phyloP scores from a whole-genome alignment of 768 basidiomycete genomes.

The Lactarius hatsudake region DNA sequence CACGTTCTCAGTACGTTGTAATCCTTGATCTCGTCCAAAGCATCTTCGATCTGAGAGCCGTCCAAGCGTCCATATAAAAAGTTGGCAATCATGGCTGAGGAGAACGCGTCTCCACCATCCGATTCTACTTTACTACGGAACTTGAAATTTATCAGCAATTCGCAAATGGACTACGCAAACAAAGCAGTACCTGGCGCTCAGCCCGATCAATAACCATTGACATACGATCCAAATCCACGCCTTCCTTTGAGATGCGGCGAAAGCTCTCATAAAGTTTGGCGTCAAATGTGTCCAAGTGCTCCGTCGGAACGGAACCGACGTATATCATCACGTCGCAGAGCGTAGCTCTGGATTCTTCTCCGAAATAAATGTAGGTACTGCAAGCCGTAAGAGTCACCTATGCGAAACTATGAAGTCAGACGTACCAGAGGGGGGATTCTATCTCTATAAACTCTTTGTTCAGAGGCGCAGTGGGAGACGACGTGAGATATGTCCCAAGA shows the following conservation, averaged over 20 bases:
- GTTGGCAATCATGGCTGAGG: slow-evolving; percentile 71
- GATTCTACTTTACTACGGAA: slow-evolving; percentile 83
- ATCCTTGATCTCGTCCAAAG: slow-evolving; percentile 77
- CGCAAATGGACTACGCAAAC: neutral
- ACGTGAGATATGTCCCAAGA: slow-evolving; percentile 84
- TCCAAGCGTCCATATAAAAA: slow-evolving; percentile 83
- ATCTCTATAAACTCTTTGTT: slow-evolving; percentile 93
- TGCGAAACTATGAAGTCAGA: slow-evolving; percentile 6
- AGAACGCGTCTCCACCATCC: slow-evolving; percentile 77
- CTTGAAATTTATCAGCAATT: slow-evolving; percentile 37
- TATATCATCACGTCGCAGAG: slow-evolving; percentile 72
- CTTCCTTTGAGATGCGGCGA: slow-evolving; percentile 62
- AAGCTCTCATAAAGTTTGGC: slow-evolving; percentile 67
- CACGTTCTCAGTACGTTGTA: slow-evolving; percentile 67
- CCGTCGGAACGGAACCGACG: slow-evolving; percentile 79
- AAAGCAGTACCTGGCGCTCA: slow-evolving; percentile 65
- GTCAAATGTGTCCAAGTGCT: slow-evolving; percentile 71
- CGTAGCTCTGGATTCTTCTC: slow-evolving; percentile 71
- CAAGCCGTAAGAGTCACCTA: slow-evolving; percentile 15
- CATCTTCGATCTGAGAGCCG: slow-evolving; percentile 69
- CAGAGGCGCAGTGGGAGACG: slow-evolving; percentile 74
- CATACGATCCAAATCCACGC: slow-evolving; percentile 91
- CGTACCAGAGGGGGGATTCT: slow-evolving; percentile 82
- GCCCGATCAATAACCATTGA: slow-evolving; percentile 80
- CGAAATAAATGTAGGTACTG: slow-evolving; percentile 85